Percentiles rank a stretch among this genome's conserved stretches.
Evolutionary conservation across 345 rosid genomes (phyloP).

Genomic region (Acer yangbiense): DNA sequence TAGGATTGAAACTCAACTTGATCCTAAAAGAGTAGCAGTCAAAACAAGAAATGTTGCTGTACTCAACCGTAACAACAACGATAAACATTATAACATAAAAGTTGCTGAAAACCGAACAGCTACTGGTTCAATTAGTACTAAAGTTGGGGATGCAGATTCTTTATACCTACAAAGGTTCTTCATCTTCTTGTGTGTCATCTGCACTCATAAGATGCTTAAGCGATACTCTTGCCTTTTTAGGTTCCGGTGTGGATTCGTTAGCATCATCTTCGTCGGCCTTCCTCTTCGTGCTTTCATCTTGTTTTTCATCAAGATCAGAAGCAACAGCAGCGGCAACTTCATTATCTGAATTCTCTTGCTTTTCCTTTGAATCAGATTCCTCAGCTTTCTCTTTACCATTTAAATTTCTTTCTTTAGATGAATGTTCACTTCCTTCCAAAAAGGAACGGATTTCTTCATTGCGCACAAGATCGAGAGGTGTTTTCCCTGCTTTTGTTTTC

Average conservation of each 20-base stretch:
- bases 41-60: neutral
- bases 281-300: constrained; percentile 46
- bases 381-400: constrained; percentile 36
- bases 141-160: neutral
- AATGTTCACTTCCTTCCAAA: constrained; percentile 58
- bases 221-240: constrained; percentile 60
- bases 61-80: neutral
- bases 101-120: neutral
- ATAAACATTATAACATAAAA: neutral
- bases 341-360: constrained; percentile 24
- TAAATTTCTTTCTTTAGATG: constrained; percentile 34
- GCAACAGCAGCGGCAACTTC: constrained; percentile 25
- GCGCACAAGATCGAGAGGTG: constrained; percentile 74
- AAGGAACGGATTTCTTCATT: constrained; percentile 51
- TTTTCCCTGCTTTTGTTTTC: constrained; percentile 79
- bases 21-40: neutral
- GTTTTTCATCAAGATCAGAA: constrained; percentile 12
- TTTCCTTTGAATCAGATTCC: constrained; percentile 40
- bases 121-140: too few species aligned
- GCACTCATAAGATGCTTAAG: constrained; percentile 66
- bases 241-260: constrained; percentile 36
- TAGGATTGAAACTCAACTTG: neutral
- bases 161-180: constrained; percentile 13
- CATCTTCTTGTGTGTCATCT: constrained; percentile 63
- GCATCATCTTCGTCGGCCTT: constrained; percentile 40